Conservation (phyloP, 371 early-diverging fungal genomes). For the Dinochytrium kinnereticum region DNA sequence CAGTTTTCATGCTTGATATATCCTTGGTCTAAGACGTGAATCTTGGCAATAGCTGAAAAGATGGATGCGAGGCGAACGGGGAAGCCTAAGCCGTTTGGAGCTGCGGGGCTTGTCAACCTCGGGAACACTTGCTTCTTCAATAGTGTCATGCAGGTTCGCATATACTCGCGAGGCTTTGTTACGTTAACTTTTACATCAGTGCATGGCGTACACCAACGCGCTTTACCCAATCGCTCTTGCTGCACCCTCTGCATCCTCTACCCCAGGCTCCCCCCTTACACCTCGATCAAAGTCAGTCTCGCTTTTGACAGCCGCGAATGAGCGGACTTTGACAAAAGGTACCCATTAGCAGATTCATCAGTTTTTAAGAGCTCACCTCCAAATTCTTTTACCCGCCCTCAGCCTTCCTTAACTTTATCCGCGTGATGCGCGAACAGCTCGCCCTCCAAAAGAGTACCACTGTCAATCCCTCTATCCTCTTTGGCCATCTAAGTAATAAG, state of each 20-base stretch:
- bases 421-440: constrained; percentile 23
- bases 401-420: constrained; percentile 32
- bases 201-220: constrained; percentile 39
- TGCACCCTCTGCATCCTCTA: no score
- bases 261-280: no score
- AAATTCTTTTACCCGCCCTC: not conserved
- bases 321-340: constrained; percentile 11
- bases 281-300: not conserved
- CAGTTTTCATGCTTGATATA: no score
- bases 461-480: constrained; percentile 58
- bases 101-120: constrained; percentile 46
- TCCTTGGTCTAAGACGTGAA: no score
- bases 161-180: not conserved
- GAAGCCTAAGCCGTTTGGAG: constrained; percentile 1
- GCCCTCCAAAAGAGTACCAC: constrained; percentile 12
- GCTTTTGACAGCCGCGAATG: not conserved
- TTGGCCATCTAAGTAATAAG: constrained; percentile 52
- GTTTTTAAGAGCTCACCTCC: not conserved
- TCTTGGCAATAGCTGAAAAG: not conserved
- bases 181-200: constrained; percentile 16
- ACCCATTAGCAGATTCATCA: not conserved
- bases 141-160: constrained; percentile 46
- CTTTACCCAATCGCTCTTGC: constrained; percentile 19
- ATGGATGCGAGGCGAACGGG: not conserved
- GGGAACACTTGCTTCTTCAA: constrained; percentile 59